A percentile compares a stretch with the other conserved stretches of the same genome.
Evolutionary conservation across 345 rosid species (phyloP).

Genomic region (Erysimum cheiranthoides): DNA sequence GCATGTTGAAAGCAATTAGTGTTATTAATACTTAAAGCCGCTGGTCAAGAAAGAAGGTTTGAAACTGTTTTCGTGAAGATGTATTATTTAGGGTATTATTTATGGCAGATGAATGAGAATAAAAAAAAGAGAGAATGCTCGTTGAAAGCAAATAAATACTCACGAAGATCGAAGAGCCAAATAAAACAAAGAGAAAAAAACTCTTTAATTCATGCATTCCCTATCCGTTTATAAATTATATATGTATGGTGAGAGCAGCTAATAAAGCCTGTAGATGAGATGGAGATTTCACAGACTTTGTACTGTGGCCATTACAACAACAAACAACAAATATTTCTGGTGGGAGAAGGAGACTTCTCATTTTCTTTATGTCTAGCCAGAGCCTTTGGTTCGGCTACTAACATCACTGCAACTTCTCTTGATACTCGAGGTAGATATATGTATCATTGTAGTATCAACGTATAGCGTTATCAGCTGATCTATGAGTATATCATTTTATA

Average conservation of each 20-base stretch:
- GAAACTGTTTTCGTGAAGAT: background rate
- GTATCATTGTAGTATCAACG: no score
- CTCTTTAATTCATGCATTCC: slow-evolving; percentile 5
- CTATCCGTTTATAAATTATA: background rate
- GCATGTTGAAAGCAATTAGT: background rate
- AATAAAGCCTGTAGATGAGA: background rate
- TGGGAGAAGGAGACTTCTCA: slow-evolving; percentile 62
- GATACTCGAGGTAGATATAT: slow-evolving; percentile 40
- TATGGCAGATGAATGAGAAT: background rate
- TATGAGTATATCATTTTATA: no score
- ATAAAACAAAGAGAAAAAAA: slow-evolving; percentile 2
- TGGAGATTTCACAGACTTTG: slow-evolving; percentile 14
- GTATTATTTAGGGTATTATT: no score
- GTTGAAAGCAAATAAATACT: slow-evolving; percentile 13
- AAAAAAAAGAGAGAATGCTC: background rate
- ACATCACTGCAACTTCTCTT: slow-evolving; percentile 57
- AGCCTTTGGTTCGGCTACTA: slow-evolving; percentile 52
- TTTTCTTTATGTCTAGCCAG: slow-evolving; percentile 55
- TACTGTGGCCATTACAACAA: slow-evolving; percentile 45
- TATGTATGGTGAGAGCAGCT: background rate
- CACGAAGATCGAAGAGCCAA: slow-evolving; percentile 28
- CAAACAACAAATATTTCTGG: slow-evolving; percentile 47
- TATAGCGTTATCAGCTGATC: no score
- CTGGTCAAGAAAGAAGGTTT: slow-evolving; percentile 8
- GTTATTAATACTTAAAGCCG: background rate